Conservation (phyloP, 257 asterid species). For the Verbena officinalis region DNA sequence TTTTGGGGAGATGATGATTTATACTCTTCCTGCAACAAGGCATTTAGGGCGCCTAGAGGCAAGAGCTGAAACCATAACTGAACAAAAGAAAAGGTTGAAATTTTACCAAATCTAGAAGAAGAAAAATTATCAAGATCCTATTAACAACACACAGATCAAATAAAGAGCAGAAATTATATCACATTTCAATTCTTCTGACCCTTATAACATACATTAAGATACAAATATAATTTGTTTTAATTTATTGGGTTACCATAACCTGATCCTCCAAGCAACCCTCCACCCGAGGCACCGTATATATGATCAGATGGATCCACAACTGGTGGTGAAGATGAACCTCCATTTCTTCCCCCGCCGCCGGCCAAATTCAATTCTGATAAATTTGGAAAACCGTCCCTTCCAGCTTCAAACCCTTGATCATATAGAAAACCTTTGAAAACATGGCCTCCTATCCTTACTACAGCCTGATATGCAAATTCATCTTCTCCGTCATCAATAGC, state of each 20-base stretch:
- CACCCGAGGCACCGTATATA: slow-evolving; percentile 43
- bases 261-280: slow-evolving; percentile 62
- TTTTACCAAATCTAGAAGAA: slow-evolving; percentile 12
- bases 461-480: slow-evolving; percentile 77
- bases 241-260: slow-evolving; percentile 53
- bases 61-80: slow-evolving; percentile 32
- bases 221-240: slow-evolving; percentile 18
- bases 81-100: slow-evolving; percentile 4
- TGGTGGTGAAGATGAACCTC: slow-evolving; percentile 33
- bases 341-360: slow-evolving; percentile 28
- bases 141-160: slow-evolving; percentile 11
- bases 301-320: slow-evolving; percentile 42
- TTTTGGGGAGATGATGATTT: slow-evolving; percentile 35
- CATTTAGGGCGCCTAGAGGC: slow-evolving; percentile 36
- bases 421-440: slow-evolving; percentile 77
- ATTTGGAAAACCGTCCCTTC: slow-evolving; percentile 51
- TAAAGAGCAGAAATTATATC: not conserved
- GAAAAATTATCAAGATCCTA: slow-evolving; percentile 21
- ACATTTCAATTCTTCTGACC: not conserved
- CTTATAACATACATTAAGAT: not conserved
- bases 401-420: slow-evolving; percentile 72
- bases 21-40: slow-evolving; percentile 25
- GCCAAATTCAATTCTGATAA: slow-evolving; percentile 72
- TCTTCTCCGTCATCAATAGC: slow-evolving; percentile 74
- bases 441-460: slow-evolving; percentile 76